phyloP scores from a whole-genome alignment of 768 basidiomycete species.

The Amanita rimosa region DNA sequence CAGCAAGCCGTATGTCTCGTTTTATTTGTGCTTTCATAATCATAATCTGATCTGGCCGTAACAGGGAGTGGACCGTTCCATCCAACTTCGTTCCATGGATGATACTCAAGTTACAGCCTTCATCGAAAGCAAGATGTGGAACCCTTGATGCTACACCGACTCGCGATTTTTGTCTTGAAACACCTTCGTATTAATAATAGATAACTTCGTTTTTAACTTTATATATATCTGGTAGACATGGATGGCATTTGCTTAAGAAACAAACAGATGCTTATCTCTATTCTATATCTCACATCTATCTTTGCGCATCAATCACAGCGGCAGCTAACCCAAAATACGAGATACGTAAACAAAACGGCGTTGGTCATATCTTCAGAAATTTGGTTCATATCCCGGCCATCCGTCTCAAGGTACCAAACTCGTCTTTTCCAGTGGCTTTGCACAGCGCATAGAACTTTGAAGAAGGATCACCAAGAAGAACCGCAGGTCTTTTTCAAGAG shows the following conservation, averaged over 20 bases:
- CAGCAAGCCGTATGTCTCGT: conserved; percentile 51
- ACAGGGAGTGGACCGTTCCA: conserved; percentile 44
- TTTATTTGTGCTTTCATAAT: background rate
- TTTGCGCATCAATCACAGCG: no score
- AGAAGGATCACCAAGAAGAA: conserved; percentile 39
- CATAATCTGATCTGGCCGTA: conserved; percentile 6
- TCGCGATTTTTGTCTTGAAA: conserved; percentile 2
- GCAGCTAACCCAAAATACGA: no score
- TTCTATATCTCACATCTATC: no score
- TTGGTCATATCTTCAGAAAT: no score
- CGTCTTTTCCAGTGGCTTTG: conserved; percentile 62
- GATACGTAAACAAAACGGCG: no score
- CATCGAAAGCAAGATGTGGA: conserved; percentile 65
- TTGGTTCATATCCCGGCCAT: conserved; percentile 35
- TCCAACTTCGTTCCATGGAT: conserved; percentile 40
- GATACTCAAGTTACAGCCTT: conserved; percentile 45
- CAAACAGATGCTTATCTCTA: no score
- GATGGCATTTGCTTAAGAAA: no score
- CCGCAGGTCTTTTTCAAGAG: conserved; percentile 29
- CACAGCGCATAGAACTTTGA: conserved; percentile 62
- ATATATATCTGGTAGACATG: no score
- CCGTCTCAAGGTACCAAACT: conserved; percentile 57
- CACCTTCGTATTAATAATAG: background rate
- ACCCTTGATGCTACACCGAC: conserved; percentile 24
- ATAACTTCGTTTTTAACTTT: no score